Percentiles rank a stretch among this genome's conserved stretches.
Evolutionary conservation across 352 stramenopile species (phyloP).

Genomic region (Globisporangium barbulae): DNA sequence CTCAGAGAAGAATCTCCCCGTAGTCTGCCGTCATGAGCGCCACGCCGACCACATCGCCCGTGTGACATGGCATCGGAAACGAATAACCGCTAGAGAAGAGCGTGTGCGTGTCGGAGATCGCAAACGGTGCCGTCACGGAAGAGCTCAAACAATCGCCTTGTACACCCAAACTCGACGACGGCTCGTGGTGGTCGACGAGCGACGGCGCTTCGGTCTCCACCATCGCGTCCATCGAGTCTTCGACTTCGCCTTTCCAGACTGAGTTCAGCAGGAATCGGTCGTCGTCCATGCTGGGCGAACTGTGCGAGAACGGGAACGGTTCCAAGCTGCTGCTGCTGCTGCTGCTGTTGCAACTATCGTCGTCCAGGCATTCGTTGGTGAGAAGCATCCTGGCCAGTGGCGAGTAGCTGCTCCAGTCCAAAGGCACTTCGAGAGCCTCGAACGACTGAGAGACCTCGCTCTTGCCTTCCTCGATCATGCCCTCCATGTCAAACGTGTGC

Average conservation of each 20-base stretch:
- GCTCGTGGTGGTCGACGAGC: background rate
- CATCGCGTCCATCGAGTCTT: background rate
- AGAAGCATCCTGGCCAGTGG: background rate
- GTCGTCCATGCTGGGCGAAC: background rate
- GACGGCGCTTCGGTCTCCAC: background rate
- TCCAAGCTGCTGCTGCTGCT: background rate
- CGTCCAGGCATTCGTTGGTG: background rate
- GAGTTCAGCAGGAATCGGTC: background rate
- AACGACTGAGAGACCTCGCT: background rate
- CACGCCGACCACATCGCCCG: background rate
- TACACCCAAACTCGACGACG: background rate
- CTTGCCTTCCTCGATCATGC: background rate
- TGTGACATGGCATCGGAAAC: background rate
- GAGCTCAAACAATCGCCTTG: background rate
- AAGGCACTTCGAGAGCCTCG: background rate
- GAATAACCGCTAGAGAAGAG: background rate
- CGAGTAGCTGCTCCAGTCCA: background rate
- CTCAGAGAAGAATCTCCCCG: conserved; percentile 6
- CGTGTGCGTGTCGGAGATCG: background rate
- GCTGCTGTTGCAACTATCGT: background rate
- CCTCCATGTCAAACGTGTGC: background rate
- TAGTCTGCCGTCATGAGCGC: background rate
- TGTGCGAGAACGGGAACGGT: background rate
- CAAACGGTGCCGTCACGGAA: background rate
- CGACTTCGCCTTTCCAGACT: conserved; percentile 5